Evolutionary conservation across 805 yeast species (phyloP).

Genomic region (Candida coleopterorum): DNA sequence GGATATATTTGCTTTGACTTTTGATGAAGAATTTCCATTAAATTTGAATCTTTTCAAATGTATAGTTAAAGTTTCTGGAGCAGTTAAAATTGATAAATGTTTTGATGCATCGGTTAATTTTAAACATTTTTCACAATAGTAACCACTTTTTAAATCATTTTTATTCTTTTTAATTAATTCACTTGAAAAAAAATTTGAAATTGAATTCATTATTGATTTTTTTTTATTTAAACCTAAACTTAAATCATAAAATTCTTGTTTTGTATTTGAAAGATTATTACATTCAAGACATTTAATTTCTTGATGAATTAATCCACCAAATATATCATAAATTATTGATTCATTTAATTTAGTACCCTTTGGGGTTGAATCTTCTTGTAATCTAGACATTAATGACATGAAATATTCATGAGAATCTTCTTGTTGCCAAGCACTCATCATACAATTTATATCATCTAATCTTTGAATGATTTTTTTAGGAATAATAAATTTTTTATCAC

Average conservation of each 20-base stretch:
- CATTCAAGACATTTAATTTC: conserved; percentile 79
- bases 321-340: conserved; percentile 84
- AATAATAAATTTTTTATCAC: conserved; percentile 53
- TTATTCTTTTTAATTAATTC: conserved; percentile 71
- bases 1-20: conserved; percentile 80
- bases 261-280: conserved; percentile 76
- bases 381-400: conserved; percentile 81
- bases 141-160: conserved; percentile 62
- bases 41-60: conserved; percentile 91
- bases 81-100: conserved; percentile 63
- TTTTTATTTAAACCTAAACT: conserved; percentile 66
- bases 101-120: conserved; percentile 73
- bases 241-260: conserved; percentile 90
- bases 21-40: conserved; percentile 72
- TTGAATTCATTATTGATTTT: conserved; percentile 38
- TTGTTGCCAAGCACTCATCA: conserved; percentile 97
- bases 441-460: conserved; percentile 81
- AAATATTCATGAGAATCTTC: conserved; percentile 97
- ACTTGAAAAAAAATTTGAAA: conserved; percentile 76
- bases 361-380: conserved; percentile 92
- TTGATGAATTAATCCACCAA: conserved; percentile 88
- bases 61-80: conserved; percentile 84
- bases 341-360: conserved; percentile 78
- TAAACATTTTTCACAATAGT: conserved; percentile 84
- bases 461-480: conserved; percentile 71